Conservation (phyloP, 345 rosid species). For the Clarkia xantiana region DNA sequence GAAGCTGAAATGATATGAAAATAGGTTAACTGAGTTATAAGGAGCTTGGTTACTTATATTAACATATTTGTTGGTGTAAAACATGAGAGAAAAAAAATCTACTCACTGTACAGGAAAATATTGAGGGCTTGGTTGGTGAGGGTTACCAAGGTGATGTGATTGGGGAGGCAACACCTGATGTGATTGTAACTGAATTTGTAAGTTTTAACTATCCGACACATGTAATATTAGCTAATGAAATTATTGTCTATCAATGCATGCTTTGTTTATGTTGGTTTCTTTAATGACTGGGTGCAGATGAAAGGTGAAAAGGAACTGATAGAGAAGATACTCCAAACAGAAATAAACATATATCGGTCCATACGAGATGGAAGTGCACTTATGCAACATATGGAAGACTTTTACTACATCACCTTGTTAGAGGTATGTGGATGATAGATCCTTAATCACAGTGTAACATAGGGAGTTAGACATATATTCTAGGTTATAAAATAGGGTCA, state of each 20-base stretch:
- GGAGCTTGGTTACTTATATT: too few relatives aligned
- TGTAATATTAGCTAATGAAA: background rate
- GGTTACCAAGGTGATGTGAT: conserved; percentile 74
- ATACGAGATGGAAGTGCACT: conserved; percentile 91
- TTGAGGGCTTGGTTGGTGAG: conserved; percentile 60
- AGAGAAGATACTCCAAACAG: conserved; percentile 76
- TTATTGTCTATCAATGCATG: too few relatives aligned
- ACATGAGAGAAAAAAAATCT: too few relatives aligned
- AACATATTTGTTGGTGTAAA: too few relatives aligned
- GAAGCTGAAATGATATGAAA: too few relatives aligned
- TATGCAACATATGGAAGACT: conserved; percentile 98
- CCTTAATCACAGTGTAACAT: background rate
- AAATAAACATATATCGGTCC: conserved; percentile 71
- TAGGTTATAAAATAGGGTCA: too few relatives aligned
- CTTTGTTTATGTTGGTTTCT: background rate
- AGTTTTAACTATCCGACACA: conserved; percentile 16
- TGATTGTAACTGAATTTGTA: conserved; percentile 77
- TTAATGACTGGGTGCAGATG: conserved; percentile 38
- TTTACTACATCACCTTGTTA: conserved; percentile 73
- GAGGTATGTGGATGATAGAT: conserved; percentile 37
- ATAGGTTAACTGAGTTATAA: too few relatives aligned
- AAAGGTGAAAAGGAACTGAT: conserved; percentile 92
- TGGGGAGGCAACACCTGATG: conserved; percentile 86
- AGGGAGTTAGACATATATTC: too few relatives aligned
- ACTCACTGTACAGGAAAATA: conserved; percentile 41